Percentiles rank a stretch among this genome's conserved stretches.
Evolutionary conservation across 129 eudicot species (phyloP).

Genomic region (Chrysanthemum lavandulifolium): DNA sequence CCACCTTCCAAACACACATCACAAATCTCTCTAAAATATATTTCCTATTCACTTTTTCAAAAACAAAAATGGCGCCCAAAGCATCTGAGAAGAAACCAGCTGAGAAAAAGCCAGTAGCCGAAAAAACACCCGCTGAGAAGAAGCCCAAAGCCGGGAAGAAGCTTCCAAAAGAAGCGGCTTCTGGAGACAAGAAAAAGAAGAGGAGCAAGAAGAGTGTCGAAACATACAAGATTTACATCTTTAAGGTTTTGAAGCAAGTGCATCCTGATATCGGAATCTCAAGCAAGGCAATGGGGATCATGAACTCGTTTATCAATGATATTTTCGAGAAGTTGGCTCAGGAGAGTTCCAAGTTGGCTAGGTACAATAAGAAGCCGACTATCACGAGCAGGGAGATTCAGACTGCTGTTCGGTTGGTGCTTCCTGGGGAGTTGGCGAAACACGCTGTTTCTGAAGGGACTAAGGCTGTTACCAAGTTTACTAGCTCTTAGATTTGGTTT

Average conservation of each 20-base stretch:
- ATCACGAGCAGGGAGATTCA: conserved; percentile 45
- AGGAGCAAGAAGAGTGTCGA: conserved; percentile 28
- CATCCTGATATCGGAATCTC: conserved; percentile 41
- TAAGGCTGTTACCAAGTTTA: conserved; percentile 30
- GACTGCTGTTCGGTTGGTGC: conserved; percentile 49
- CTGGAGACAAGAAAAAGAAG: conserved; percentile 28
- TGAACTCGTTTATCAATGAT: conserved; percentile 39
- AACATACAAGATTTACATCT: conserved; percentile 29
- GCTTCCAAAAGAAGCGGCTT: conserved; percentile 28
- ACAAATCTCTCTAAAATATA: too few species aligned
- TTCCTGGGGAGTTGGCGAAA: conserved; percentile 52
- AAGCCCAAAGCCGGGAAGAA: conserved; percentile 29
- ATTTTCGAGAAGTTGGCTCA: conserved; percentile 44
- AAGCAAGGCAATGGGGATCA: conserved; percentile 43
- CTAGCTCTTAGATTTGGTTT: conserved; percentile 14
- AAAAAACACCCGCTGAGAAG: conserved; percentile 51
- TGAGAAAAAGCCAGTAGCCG: conserved; percentile 41
- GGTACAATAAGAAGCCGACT: conserved; percentile 58
- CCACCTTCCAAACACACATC: neutral
- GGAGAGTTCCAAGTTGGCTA: conserved; percentile 37
- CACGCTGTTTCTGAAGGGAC: conserved; percentile 45
- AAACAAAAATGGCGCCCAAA: conserved; percentile 41
- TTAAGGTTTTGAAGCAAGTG: conserved; percentile 40
- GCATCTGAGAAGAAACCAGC: conserved; percentile 41
- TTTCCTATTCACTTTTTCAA: too few species aligned